Evolutionary conservation across 352 stramenopile genomes (phyloP), one percentile per base, ranked within the genome.

Genomic region (Globisporangium alternatum): DNA sequence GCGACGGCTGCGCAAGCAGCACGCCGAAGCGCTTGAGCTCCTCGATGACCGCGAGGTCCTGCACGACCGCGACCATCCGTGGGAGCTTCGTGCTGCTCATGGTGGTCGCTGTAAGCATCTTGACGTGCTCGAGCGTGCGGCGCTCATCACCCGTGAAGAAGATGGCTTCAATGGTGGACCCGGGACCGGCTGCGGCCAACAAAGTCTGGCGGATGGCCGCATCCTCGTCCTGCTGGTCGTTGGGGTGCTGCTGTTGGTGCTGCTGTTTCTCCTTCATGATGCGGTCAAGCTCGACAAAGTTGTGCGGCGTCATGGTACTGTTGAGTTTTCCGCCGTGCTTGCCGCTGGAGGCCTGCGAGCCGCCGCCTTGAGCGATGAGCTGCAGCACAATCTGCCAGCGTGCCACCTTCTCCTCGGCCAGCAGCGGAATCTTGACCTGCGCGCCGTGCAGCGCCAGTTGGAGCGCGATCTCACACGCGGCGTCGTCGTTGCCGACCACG

Each of bases 391-490:
- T 5, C 9, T 58, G 31, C 52, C 52, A 58, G 31, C 52, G 52
- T 8, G 33, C 30, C 21, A 21, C 64, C n/a, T 78, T 64, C 39
- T 88, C 76, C 47, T 89, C 69, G 41, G 88, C 78, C 5, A 90
- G 63, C n/a, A 88, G 61, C 5, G 82, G 82, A 21, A 89, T 71
- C 45, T 81, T 87, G 12, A 91, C 82, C 37, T 73, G 67, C 7
- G 80, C 81, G 22, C 81, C 81, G 54, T 86, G 86, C 3, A 88
- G 64, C 9, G 77, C 86, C 9, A 91, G 67, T 49, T 89, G 73
- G 4, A 91, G 64, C 13, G 80, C 79, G 31, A 88, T 63, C 43
- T 89, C 80, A 48, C 88, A 89, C 13, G 82, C 82, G 2, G 83
- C 64, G 37, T 86, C 78, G 53, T 89, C 80, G 9, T 87, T 77